Conservation (phyloP, 495 filamentous ascomycete genomes). For the Lasiosphaeris hirsuta region DNA sequence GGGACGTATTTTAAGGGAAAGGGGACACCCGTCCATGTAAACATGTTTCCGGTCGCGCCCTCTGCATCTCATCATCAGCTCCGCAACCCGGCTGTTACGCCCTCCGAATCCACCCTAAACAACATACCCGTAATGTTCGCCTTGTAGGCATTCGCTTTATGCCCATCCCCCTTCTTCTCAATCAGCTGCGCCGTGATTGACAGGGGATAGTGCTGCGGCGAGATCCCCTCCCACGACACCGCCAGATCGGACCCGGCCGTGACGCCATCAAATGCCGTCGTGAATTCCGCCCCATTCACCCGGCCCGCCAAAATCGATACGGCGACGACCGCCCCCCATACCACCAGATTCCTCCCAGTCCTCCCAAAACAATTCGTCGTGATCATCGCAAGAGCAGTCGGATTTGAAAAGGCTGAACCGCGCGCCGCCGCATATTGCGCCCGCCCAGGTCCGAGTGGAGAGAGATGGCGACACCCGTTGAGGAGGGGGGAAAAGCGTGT, state of each 20-base stretch:
- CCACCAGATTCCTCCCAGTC: too few relatives aligned
- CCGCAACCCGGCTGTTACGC: background rate
- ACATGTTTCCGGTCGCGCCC: conserved; percentile 28
- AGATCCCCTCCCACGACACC: conserved; percentile 30
- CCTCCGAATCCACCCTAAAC: background rate
- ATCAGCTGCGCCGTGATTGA: conserved; percentile 32
- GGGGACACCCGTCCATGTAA: conserved; percentile 34
- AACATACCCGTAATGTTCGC: conserved; percentile 31
- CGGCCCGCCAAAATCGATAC: too few relatives aligned
- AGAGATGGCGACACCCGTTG: too few relatives aligned
- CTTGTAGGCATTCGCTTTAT: conserved; percentile 28
- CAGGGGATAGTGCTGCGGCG: conserved; percentile 28
- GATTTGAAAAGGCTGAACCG: too few relatives aligned
- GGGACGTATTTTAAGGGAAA: conserved; percentile 37
- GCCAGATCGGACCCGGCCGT: conserved; percentile 20
- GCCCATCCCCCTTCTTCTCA: conserved; percentile 30
- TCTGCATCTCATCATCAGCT: conserved; percentile 24
- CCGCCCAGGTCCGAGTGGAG: too few relatives aligned
- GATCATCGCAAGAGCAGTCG: too few relatives aligned
- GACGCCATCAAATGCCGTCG: conserved; percentile 28
- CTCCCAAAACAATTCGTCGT: too few relatives aligned
- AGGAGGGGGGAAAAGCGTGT: too few relatives aligned
- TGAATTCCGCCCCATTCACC: conserved; percentile 20
- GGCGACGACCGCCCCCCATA: too few relatives aligned
- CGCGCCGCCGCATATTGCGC: too few relatives aligned